A percentile compares a stretch with the other conserved stretches of the same genome.
phyloP scores from a whole-genome alignment of 2,329 filamentous ascomycete species.

The Neopestalotiopsis sp. region DNA sequence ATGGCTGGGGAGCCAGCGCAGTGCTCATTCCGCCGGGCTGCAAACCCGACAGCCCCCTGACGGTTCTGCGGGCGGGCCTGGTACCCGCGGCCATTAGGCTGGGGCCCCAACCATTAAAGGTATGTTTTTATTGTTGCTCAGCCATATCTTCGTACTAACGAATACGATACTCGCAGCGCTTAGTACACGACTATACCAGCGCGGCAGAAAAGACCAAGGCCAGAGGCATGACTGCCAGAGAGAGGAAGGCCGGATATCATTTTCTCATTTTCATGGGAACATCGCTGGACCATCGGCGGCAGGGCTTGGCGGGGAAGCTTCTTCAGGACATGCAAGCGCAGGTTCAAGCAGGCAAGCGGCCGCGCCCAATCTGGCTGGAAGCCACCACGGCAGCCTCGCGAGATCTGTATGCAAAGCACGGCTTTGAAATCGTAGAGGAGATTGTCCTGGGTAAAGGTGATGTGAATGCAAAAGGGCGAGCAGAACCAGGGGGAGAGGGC shows the following conservation, averaged over 20 bases:
- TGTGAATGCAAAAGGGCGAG: not conserved
- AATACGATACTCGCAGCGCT: not conserved
- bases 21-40: not conserved
- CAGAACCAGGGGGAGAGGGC: not conserved
- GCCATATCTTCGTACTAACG: not conserved
- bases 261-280: slow-evolving; percentile 9
- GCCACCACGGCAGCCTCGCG: slow-evolving; percentile 8
- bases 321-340: not conserved
- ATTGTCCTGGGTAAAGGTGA: slow-evolving; percentile 4
- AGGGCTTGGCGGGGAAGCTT: not conserved
- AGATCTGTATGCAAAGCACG: not conserved
- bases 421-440: not conserved
- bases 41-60: not conserved
- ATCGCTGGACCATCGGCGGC: not conserved
- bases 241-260: not conserved
- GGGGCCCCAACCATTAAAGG: not conserved
- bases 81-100: not conserved
- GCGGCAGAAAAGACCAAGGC: slow-evolving; percentile 5
- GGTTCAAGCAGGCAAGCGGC: not conserved
- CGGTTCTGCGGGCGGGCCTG: not conserved
- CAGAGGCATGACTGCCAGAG: not conserved
- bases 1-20: not conserved
- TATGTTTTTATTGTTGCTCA: not conserved
- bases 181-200: not conserved
- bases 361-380: not conserved